These are phyloP conservation scores for Xerocomus amazonicus DNA, from an alignment of 1,284 basidiomycete genomes.

Conservation along the genomic window DNA sequence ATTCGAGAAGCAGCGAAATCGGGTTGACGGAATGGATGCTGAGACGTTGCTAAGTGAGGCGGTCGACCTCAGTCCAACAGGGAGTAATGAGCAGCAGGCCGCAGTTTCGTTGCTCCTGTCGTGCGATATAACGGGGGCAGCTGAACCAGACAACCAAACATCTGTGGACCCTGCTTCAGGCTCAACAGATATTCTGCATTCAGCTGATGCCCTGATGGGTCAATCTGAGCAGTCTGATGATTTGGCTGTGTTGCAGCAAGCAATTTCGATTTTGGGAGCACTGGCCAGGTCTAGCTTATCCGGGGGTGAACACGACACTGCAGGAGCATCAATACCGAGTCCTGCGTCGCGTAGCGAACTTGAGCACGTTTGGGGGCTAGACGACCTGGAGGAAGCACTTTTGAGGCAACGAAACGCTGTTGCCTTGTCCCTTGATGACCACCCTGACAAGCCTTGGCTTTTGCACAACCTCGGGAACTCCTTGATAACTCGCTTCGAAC, in stretches of 20 bases:
- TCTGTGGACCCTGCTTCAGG: not conserved
- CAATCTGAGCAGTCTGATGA: not conserved
- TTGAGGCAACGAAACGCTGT: not conserved
- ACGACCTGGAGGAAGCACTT: constrained; percentile 7
- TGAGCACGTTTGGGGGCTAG: not conserved
- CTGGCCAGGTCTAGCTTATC: not conserved
- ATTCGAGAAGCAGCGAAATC: not conserved
- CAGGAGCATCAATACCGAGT: not conserved
- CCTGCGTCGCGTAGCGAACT: not conserved
- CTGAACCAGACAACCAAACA: not conserved
- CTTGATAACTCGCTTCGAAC: not conserved
- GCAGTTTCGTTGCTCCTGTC: constrained; percentile 2
- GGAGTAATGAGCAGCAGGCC: not conserved
- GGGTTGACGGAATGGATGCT: not conserved
- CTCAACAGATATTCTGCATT: not conserved
- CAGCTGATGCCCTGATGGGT: not conserved
- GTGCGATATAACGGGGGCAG: not conserved
- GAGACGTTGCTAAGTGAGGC: not conserved
- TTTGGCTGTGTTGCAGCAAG: not conserved
- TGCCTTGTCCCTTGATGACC: not conserved
- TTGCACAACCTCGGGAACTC: not conserved
- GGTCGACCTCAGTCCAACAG: not conserved
- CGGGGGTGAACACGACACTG: not conserved
- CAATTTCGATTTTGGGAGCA: not conserved
- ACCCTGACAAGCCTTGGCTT: not conserved